phyloP scores from a whole-genome alignment of 1,284 basidiomycete genomes.

The Ustilago loliicola region DNA sequence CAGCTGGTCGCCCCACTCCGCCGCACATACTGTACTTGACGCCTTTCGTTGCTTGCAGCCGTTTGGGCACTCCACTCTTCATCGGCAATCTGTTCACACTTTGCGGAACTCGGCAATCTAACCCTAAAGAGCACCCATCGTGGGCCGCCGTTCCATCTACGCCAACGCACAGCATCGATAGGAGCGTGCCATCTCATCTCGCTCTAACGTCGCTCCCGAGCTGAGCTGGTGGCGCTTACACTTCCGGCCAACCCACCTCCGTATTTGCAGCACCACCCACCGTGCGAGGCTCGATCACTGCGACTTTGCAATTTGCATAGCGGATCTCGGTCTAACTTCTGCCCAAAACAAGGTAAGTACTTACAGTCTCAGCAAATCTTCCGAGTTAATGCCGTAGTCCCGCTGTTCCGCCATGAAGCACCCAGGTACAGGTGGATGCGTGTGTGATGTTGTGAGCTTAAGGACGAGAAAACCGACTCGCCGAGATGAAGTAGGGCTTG shows the following conservation, averaged over 20 bases:
- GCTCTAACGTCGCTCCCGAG: background rate
- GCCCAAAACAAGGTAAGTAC: slow-evolving; percentile 2
- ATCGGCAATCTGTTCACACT: background rate
- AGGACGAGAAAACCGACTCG: slow-evolving; percentile 8
- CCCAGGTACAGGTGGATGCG: slow-evolving; percentile 5
- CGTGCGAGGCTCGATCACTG: slow-evolving; percentile 13
- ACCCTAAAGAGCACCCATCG: slow-evolving; percentile 15
- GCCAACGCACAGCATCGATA: background rate
- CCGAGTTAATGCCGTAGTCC: slow-evolving; percentile 3
- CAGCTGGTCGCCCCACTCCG: background rate
- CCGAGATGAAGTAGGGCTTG: slow-evolving; percentile 32
- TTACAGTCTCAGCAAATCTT: background rate
- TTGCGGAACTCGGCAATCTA: slow-evolving; percentile 15
- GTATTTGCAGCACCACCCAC: slow-evolving; percentile 11
- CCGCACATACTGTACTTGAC: background rate
- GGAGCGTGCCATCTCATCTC: slow-evolving; percentile 22
- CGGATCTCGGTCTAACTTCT: slow-evolving; percentile 3
- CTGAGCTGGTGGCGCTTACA: slow-evolving; percentile 10
- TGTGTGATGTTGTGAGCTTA: background rate
- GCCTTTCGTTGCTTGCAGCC: slow-evolving; percentile 2
- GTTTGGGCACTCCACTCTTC: slow-evolving; percentile 19
- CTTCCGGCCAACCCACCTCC: slow-evolving; percentile 8
- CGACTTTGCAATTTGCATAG: background rate
- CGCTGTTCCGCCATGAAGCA: slow-evolving; percentile 12
- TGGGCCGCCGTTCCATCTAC: background rate